Base-by-base conservation (phyloP, 768 basidiomycete genomes). In the Lanmaoa pseudosensibilis region DNA sequence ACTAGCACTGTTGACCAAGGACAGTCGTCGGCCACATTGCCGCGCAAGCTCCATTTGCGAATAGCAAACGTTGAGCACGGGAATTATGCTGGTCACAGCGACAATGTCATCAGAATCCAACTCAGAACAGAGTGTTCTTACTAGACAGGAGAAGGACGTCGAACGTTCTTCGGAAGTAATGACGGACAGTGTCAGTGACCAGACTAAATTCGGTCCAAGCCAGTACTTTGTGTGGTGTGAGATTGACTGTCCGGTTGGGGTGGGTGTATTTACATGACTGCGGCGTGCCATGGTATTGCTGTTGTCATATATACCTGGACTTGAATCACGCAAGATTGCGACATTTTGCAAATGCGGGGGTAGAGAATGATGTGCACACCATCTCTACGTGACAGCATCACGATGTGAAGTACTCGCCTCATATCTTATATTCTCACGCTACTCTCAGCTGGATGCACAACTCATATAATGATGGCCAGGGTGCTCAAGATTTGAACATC, bases 301-400 rank as follows among this genome's bases (percentile, higher is more conserved):
- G n/a, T n/a, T n/a, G n/a, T n/a, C n/a, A n/a, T 46, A 47, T 34
- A 34, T 11, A 9, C 11, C 27, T 27, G 27, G 11, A 27, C 23
- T n/a, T 3, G 19, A 39, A 50, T 58, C 45, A 54, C 59, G 57
- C 51, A 56, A 30, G 46, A 59, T 59, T 38, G 46, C 57, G 58
- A 45, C 18, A 54, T 33, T 37, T 54, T 50, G 53, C 38, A 3
- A 40, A 18, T 27, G n/a, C n/a, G n/a, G n/a, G n/a, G n/a, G n/a
- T n/a, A n/a, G n/a, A n/a, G n/a, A n/a, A n/a, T n/a, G n/a, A n/a
- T n/a, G n/a, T n/a, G n/a, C n/a, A n/a, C n/a, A n/a, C n/a, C n/a
- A n/a, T n/a, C n/a, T n/a, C n/a, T n/a, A n/a, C n/a, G n/a, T n/a
- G n/a, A n/a, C n/a, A n/a, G n/a, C n/a, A n/a, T n/a, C n/a, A n/a